Evolutionary conservation across 345 rosid genomes (phyloP), one percentile per base, ranked within the genome.

Genomic region (Bretschneidera sinensis): DNA sequence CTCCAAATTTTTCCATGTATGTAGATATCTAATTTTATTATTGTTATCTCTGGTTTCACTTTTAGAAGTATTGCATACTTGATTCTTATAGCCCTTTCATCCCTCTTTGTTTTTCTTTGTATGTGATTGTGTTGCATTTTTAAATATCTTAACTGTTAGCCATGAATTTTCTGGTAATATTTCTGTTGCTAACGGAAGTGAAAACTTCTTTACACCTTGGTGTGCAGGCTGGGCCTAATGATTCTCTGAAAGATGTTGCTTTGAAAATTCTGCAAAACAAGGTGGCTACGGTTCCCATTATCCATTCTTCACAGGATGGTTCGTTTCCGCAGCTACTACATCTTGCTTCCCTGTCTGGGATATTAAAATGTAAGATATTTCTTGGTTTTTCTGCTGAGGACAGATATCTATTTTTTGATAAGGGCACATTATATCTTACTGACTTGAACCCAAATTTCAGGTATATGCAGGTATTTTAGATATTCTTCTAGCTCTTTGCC

Each of bases 331-430:
- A 83, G 81, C 79, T 95, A 56, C 81, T 95, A 59, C 89, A 91
- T 71, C 89, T 95, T 77, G 96, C 99, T 69, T 85, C 99, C 9
- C 80, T 95, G 59, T 83, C 97, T 56, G 96, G 92, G 71, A 85
- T 95, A 71, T 73, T 95, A 65, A 91, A 86, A 79, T 82, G 99
- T 95, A 76, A 78, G 85, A 16, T 23, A 49, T 72, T 75, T 49
- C 22, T 48, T 67, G 49, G 50, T 57, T 45, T 56, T 53, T 54
- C 64, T 9, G 55, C 51, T 61, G 25, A 34, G 67, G 65, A 45
- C 39, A 43, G n/a, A n/a, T n/a, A n/a, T n/a, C n/a, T n/a, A n/a
- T n/a, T n/a, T 53, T 54, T 66, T 9, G 55, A 51, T 61, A 23
- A 34, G 67, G 65, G 49, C 39, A 43, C 53, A 17, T 43, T 60